Evolutionary conservation across 2,329 filamentous ascomycete species (phyloP).

Genomic region (Colletotrichum sp.): DNA sequence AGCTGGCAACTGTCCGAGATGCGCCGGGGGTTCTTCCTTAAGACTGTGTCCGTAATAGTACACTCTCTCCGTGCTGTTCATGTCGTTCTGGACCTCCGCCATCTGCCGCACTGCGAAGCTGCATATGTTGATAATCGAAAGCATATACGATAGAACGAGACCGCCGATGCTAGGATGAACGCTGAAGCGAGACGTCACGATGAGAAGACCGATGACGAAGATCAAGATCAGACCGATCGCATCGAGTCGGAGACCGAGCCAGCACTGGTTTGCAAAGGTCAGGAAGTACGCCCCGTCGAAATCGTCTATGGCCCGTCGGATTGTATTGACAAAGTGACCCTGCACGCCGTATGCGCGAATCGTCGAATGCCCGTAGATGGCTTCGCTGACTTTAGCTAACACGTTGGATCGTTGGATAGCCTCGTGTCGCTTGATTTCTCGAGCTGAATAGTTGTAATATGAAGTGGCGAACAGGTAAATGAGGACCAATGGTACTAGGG

Average conservation of each 20-base stretch:
- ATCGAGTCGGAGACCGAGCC: constrained; percentile 86
- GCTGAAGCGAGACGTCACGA: constrained; percentile 87
- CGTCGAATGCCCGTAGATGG: constrained; percentile 79
- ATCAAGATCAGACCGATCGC: constrained; percentile 82
- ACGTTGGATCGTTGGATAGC: constrained; percentile 84
- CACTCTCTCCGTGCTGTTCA: constrained; percentile 93
- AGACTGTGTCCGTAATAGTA: constrained; percentile 87
- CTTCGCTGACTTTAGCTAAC: constrained; percentile 90
- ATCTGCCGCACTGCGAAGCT: constrained; percentile 93
- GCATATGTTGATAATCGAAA: constrained; percentile 93
- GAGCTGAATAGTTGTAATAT: constrained; percentile 89
- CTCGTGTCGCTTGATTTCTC: constrained; percentile 93
- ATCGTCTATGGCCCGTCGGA: constrained; percentile 73
- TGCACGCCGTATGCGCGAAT: constrained; percentile 90
- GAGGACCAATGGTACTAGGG: constrained; percentile 68
- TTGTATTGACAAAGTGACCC: constrained; percentile 76
- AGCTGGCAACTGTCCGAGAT: constrained; percentile 68
- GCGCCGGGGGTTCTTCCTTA: constrained; percentile 86
- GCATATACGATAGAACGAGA: constrained; percentile 88
- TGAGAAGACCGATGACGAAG: constrained; percentile 89
- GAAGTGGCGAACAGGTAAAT: constrained; percentile 81
- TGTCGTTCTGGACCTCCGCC: constrained; percentile 94
- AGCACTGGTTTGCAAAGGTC: constrained; percentile 93
- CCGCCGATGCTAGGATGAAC: constrained; percentile 85
- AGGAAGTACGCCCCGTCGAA: constrained; percentile 96